phyloP scores from a whole-genome alignment of 305 asterid species.

The Rubia peregrina region DNA sequence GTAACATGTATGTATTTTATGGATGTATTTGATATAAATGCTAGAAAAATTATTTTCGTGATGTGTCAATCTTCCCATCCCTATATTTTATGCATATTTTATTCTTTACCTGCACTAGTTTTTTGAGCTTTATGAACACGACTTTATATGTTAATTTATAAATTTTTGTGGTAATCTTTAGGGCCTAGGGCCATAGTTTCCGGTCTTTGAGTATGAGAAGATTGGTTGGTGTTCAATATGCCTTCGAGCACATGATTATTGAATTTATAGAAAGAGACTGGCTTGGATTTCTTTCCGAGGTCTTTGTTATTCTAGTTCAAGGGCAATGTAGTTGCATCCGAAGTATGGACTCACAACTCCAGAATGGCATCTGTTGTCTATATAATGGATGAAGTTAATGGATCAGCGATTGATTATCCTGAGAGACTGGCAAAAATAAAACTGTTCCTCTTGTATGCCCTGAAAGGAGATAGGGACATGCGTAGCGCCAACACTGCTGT shows the following conservation, averaged over 20 bases:
- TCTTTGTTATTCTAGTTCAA: constrained; percentile 74
- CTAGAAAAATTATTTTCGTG: no score
- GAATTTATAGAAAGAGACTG: constrained; percentile 79
- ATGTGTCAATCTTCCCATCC: no score
- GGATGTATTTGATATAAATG: no score
- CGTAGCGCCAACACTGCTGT: constrained; percentile 59
- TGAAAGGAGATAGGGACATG: constrained; percentile 56
- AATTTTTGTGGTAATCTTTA: constrained; percentile 37
- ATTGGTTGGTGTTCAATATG: constrained; percentile 56
- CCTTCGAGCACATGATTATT: constrained; percentile 48
- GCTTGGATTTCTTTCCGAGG: constrained; percentile 75
- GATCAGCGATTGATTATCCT: constrained; percentile 51
- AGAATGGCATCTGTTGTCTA: constrained; percentile 82
- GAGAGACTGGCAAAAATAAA: constrained; percentile 49
- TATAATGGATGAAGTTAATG: constrained; percentile 54
- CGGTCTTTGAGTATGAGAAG: constrained; percentile 40
- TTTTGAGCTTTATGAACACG: neutral
- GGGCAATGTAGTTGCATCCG: constrained; percentile 67
- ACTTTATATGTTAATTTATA: neutral
- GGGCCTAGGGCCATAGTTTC: constrained; percentile 43
- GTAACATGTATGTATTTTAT: no score
- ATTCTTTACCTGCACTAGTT: neutral
- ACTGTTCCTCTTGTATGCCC: constrained; percentile 51
- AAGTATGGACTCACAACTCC: constrained; percentile 94
- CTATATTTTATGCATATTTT: neutral